These are phyloP conservation scores for Pythium myriotylum DNA, from an alignment of 352 stramenopile species.

Conservation along the genomic window DNA sequence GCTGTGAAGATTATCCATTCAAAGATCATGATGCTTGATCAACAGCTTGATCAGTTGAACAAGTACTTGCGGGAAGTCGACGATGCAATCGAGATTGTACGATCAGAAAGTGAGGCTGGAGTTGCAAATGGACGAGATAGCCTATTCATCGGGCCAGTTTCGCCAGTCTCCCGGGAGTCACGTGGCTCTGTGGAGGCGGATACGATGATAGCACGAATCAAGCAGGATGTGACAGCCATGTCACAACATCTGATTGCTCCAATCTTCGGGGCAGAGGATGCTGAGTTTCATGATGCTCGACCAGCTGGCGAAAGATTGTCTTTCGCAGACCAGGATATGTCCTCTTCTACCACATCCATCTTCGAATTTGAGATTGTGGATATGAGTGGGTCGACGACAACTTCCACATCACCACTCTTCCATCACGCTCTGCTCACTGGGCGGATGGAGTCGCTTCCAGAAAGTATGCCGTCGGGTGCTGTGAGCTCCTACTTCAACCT, in stretches of 20 bases:
- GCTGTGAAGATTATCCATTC: conserved; percentile 81
- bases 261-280: conserved; percentile 79
- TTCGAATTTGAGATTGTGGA: conserved; percentile 89
- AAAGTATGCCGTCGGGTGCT: conserved; percentile 59
- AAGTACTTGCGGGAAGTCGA: conserved; percentile 76
- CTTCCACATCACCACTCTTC: conserved; percentile 63
- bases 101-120: conserved; percentile 55
- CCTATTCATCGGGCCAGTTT: conserved; percentile 46
- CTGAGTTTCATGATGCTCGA: conserved; percentile 83
- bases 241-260: conserved; percentile 77
- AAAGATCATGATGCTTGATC: conserved; percentile 79
- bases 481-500: conserved; percentile 71
- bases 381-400: conserved; percentile 68
- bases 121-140: conserved; percentile 53
- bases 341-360: conserved; percentile 54
- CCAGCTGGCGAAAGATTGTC: conserved; percentile 39
- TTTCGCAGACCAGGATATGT: conserved; percentile 53
- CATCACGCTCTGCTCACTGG: conserved; percentile 81
- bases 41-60: conserved; percentile 68
- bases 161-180: conserved; percentile 11
- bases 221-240: conserved; percentile 64
- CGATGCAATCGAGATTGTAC: conserved; percentile 65
- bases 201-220: conserved; percentile 61
- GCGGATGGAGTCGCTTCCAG: conserved; percentile 71
- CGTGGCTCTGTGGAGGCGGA: conserved; percentile 21